Conservation (phyloP, 495 filamentous ascomycete genomes). For the Podospora australis region DNA sequence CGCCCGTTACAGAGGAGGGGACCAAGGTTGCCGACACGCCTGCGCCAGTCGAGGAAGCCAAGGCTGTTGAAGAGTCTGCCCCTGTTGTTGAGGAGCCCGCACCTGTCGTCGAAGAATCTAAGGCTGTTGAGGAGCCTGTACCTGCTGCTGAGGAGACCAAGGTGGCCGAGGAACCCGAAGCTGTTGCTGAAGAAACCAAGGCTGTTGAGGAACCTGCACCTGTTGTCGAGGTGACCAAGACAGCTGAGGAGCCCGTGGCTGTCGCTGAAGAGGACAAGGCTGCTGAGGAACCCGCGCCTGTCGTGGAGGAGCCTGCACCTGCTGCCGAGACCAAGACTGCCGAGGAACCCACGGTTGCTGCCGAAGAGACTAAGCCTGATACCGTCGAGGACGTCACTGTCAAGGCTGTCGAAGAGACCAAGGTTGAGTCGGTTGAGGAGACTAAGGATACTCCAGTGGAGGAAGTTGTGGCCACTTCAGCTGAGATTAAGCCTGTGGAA, state of each 20-base stretch:
- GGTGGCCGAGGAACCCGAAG: background rate
- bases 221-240: background rate
- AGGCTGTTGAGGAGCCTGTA: background rate
- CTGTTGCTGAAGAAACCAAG: background rate
- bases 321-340: constrained; percentile 5
- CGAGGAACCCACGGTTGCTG: constrained; percentile 7
- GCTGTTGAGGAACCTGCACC: background rate
- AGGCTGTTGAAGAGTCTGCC: background rate
- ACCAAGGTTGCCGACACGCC: background rate
- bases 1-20: background rate
- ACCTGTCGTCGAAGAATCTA: background rate
- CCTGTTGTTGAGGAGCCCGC: background rate
- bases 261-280: constrained; percentile 4
- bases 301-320: no score
- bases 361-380: constrained; percentile 9
- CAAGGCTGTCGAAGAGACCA: constrained; percentile 1
- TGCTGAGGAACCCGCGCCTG: no score
- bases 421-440: background rate
- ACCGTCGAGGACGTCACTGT: background rate
- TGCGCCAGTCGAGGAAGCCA: background rate
- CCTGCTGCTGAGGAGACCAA: background rate
- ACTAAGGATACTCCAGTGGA: constrained; percentile 2
- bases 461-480: background rate
- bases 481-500: background rate
- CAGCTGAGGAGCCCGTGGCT: no score